phyloP scores from a whole-genome alignment of 306 rosid genomes.

The Erythrophleum fordii region DNA sequence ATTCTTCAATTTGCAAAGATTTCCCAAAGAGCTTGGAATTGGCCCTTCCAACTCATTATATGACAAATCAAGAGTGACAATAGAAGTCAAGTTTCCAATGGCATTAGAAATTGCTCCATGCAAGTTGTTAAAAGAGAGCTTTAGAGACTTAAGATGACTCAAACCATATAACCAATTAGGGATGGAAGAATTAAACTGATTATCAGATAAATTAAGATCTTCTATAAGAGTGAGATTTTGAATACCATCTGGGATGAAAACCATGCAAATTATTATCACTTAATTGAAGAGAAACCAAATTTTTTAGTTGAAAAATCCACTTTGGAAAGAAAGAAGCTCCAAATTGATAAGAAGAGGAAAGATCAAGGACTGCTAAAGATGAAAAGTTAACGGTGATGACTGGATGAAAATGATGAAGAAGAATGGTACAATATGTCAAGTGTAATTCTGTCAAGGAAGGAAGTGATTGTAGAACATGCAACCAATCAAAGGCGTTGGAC shows the following conservation, averaged over 20 bases:
- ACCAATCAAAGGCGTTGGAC: slow-evolving; percentile 21
- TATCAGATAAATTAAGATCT: neutral
- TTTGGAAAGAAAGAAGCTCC: neutral
- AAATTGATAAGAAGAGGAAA: neutral
- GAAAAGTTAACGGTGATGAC: neutral
- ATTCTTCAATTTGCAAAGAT: slow-evolving; percentile 18
- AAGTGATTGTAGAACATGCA: neutral
- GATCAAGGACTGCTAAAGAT: neutral
- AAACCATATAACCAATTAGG: slow-evolving; percentile 1
- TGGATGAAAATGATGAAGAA: neutral
- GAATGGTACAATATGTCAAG: neutral
- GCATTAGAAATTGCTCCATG: neutral
- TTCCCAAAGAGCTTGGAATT: slow-evolving; percentile 3
- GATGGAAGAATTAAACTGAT: slow-evolving; percentile 30
- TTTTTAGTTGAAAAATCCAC: no score
- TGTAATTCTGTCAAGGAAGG: neutral
- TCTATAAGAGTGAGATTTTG: slow-evolving; percentile 31
- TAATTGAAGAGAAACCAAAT: neutral
- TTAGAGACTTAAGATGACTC: slow-evolving; percentile 12
- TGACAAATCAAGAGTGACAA: neutral
- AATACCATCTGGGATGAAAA: neutral
- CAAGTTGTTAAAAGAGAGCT: neutral
- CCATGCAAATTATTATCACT: fast-evolving
- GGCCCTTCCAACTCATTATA: neutral
- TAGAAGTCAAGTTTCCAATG: slow-evolving; percentile 20